A percentile compares a stretch with the other conserved stretches of the same genome.
Conservation (phyloP, 2,329 filamentous ascomycete species). For the Epichloe elymi region DNA sequence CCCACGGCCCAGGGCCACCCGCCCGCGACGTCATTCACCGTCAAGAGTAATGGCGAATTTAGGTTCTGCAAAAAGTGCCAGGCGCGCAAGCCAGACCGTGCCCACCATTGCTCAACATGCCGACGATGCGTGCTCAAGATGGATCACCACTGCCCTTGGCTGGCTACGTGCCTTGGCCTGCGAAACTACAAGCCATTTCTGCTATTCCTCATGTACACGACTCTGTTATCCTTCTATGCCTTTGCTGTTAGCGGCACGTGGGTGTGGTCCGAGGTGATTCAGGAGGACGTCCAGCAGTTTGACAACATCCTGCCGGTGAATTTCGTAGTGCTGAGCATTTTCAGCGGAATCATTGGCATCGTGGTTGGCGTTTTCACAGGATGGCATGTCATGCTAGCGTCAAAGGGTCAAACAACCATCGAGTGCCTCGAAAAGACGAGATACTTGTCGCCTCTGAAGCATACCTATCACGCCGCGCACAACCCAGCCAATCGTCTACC, state of each 20-base stretch:
- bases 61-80: slow-evolving; percentile 98
- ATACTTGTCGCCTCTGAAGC: slow-evolving; percentile 70
- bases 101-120: slow-evolving; percentile 95
- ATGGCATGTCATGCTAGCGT: slow-evolving; percentile 80
- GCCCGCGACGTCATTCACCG: slow-evolving; percentile 64
- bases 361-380: slow-evolving; percentile 79
- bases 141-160: slow-evolving; percentile 98
- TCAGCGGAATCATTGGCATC: slow-evolving; percentile 81
- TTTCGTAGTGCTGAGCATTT: slow-evolving; percentile 74
- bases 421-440: slow-evolving; percentile 93
- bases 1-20: slow-evolving; percentile 46
- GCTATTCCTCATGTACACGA: slow-evolving; percentile 81
- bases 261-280: slow-evolving; percentile 74
- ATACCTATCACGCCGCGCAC: slow-evolving; percentile 51
- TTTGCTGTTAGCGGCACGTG: slow-evolving; percentile 68
- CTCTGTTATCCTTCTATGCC: slow-evolving; percentile 68
- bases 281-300: slow-evolving; percentile 53
- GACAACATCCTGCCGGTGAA: slow-evolving; percentile 79
- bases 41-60: slow-evolving; percentile 77
- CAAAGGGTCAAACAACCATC: slow-evolving; percentile 78
- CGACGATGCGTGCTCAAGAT: slow-evolving; percentile 93
- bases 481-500: slow-evolving; percentile 36
- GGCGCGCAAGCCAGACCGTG: slow-evolving; percentile 82
- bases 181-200: slow-evolving; percentile 94
- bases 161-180: slow-evolving; percentile 88